Evolutionary conservation across 768 basidiomycete species (phyloP).

Genomic region (Amanita phalloides): DNA sequence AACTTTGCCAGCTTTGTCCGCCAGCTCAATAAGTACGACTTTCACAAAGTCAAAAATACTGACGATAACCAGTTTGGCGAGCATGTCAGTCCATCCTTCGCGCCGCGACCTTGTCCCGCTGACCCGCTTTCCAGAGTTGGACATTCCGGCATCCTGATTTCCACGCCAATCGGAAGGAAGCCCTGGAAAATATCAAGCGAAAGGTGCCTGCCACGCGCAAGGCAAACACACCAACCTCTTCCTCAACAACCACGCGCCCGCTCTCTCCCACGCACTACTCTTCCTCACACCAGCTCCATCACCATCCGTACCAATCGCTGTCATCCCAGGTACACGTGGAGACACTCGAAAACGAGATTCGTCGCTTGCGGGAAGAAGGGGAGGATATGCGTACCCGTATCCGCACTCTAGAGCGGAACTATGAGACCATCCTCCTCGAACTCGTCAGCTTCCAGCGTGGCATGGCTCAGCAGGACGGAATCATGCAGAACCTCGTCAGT

Average conservation of each 20-base stretch:
- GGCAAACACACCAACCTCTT: constrained; percentile 11
- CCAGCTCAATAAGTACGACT: constrained; percentile 94
- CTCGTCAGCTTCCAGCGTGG: constrained; percentile 47
- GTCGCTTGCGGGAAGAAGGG: constrained; percentile 33
- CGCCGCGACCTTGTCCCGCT: neutral
- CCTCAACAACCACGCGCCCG: constrained; percentile 8
- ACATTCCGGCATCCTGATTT: constrained; percentile 53
- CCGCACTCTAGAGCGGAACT: constrained; percentile 48
- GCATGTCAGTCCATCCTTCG: constrained; percentile 29
- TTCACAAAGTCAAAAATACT: constrained; percentile 90
- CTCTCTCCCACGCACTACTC: constrained; percentile 15
- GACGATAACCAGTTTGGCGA: constrained; percentile 68
- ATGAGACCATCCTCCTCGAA: constrained; percentile 59
- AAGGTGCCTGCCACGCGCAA: constrained; percentile 48
- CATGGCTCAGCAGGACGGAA: constrained; percentile 75
- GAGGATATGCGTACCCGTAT: constrained; percentile 44
- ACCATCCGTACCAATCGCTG: constrained; percentile 6
- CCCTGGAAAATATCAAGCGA: constrained; percentile 49
- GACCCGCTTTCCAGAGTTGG: constrained; percentile 28
- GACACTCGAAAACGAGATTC: constrained; percentile 37
- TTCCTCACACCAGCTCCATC: constrained; percentile 16
- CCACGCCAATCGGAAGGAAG: constrained; percentile 41
- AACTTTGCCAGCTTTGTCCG: constrained; percentile 91
- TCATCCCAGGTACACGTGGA: constrained; percentile 14
- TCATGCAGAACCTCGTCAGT: constrained; percentile 74